Evolutionary conservation across 306 rosid genomes (phyloP).

Genomic region (Inga laurina): DNA sequence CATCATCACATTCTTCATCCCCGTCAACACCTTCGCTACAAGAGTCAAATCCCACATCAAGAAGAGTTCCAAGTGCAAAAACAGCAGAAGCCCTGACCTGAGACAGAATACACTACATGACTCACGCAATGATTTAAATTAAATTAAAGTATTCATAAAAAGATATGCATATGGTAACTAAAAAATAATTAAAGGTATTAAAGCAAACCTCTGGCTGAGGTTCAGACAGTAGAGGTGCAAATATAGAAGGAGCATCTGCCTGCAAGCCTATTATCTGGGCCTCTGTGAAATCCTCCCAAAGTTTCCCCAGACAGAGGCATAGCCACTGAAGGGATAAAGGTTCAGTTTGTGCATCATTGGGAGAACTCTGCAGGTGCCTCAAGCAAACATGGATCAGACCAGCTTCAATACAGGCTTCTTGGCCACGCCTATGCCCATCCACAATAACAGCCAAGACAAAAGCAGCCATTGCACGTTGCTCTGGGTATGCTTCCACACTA

Average conservation of each 20-base stretch:
- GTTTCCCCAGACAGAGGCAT: constrained; percentile 94
- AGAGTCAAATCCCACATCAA: constrained; percentile 77
- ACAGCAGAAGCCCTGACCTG: constrained; percentile 99
- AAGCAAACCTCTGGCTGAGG: constrained; percentile 90
- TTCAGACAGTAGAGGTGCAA: constrained; percentile 67
- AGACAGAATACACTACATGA: constrained; percentile 34
- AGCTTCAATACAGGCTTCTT: constrained; percentile 93
- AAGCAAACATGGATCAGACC: constrained; percentile 82
- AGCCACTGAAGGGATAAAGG: constrained; percentile 99
- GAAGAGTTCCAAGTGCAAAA: constrained; percentile 92
- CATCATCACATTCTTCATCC: constrained; percentile 89
- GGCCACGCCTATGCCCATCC: constrained; percentile 93
- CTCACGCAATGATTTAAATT: not conserved
- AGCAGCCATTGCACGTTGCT: constrained; percentile 99
- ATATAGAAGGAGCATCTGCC: constrained; percentile 78
- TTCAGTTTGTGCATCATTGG: constrained; percentile 80
- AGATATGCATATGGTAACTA: constrained; percentile 2
- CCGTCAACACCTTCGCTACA: constrained; percentile 72
- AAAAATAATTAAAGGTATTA: constrained; percentile 25
- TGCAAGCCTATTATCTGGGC: constrained; percentile 84
- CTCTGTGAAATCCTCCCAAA: constrained; percentile 89
- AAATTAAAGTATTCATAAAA: not conserved
- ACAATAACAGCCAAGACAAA: constrained; percentile 97
- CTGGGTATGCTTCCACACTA: constrained; percentile 88
- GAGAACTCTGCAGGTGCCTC: constrained; percentile 87